phyloP scores from a whole-genome alignment of 2,329 filamentous ascomycete species.

The Penicillium sp. region DNA sequence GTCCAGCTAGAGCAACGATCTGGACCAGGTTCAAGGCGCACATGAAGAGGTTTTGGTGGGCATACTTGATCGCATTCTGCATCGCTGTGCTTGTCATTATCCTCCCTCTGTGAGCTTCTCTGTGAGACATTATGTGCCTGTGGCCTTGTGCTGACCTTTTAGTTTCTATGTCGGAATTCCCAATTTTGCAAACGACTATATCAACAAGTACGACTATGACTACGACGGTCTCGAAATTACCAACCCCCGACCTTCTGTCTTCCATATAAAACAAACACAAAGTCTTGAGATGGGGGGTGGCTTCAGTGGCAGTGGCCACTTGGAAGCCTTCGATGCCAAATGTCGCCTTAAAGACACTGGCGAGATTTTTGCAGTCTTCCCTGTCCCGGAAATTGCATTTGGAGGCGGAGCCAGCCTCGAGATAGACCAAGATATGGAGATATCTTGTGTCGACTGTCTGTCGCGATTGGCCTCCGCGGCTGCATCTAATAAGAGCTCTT shows the following conservation, averaged over 20 bases:
- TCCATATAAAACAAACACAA: slow-evolving; percentile 24
- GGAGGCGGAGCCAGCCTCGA: slow-evolving; percentile 12
- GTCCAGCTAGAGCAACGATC: slow-evolving; percentile 14
- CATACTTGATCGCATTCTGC: slow-evolving; percentile 22
- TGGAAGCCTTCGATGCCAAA: slow-evolving; percentile 24
- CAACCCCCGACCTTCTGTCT: slow-evolving; percentile 22
- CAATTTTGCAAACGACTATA: slow-evolving; percentile 24
- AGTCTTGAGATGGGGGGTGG: slow-evolving; percentile 18
- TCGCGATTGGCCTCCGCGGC: slow-evolving; percentile 18
- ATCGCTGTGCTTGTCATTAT: slow-evolving; percentile 21
- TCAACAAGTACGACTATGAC: slow-evolving; percentile 24
- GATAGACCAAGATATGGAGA: slow-evolving; percentile 25
- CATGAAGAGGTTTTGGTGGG: slow-evolving; percentile 30
- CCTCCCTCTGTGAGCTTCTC: slow-evolving; percentile 21
- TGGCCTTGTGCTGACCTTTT: not conserved
- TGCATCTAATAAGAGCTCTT: slow-evolving; percentile 18
- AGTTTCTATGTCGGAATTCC: slow-evolving; percentile 28
- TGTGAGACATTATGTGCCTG: not conserved
- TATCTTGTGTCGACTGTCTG: slow-evolving; percentile 27
- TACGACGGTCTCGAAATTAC: slow-evolving; percentile 24
- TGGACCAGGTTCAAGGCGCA: slow-evolving; percentile 23
- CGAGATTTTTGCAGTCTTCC: slow-evolving; percentile 19
- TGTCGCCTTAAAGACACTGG: slow-evolving; percentile 14
- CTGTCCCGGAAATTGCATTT: slow-evolving; percentile 21
- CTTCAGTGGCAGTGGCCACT: slow-evolving; percentile 23